Evolutionary conservation across 306 rosid species (phyloP).

Genomic region (Abrus pulchellus): DNA sequence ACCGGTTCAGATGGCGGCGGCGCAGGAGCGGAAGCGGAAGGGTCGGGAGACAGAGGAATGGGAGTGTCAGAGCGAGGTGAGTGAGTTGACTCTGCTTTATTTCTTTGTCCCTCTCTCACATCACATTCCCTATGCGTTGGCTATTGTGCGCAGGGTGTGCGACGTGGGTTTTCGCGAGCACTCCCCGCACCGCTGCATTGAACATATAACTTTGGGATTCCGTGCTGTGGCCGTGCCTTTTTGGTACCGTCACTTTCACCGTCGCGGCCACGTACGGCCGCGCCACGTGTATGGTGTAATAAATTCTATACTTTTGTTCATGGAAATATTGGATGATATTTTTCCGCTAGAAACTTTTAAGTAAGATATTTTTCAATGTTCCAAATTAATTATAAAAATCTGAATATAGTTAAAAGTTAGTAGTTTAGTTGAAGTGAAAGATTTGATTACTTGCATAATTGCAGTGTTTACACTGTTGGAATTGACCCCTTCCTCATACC

Average conservation of each 20-base stretch:
- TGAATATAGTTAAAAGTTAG: not conserved
- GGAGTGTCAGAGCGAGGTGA: conserved; percentile 77
- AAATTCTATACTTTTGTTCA: not conserved
- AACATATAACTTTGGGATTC: not conserved
- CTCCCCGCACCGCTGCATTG: not conserved
- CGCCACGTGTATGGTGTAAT: conserved; percentile 15
- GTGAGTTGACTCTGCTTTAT: conserved; percentile 40
- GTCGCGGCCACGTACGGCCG: not conserved
- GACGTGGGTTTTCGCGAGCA: conserved; percentile 52
- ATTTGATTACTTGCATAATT: not conserved
- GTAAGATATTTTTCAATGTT: not conserved
- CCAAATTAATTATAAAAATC: not conserved
- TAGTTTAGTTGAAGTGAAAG: not conserved
- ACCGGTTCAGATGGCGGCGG: conserved; percentile 45
- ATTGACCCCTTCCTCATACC: no score
- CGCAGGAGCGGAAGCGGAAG: conserved; percentile 74
- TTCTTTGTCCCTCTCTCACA: not conserved
- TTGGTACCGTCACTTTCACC: not conserved
- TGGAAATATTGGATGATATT: not conserved
- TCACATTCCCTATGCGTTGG: conserved; percentile 35
- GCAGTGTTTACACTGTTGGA: not conserved
- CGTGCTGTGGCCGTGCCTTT: not conserved
- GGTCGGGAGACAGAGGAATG: conserved; percentile 60
- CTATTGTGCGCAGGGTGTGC: conserved; percentile 50
- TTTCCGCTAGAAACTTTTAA: no score